A percentile compares a stretch with the other conserved stretches of the same genome.
phyloP scores from a whole-genome alignment of 441 rosid species.

The Aleurites moluccanus region DNA sequence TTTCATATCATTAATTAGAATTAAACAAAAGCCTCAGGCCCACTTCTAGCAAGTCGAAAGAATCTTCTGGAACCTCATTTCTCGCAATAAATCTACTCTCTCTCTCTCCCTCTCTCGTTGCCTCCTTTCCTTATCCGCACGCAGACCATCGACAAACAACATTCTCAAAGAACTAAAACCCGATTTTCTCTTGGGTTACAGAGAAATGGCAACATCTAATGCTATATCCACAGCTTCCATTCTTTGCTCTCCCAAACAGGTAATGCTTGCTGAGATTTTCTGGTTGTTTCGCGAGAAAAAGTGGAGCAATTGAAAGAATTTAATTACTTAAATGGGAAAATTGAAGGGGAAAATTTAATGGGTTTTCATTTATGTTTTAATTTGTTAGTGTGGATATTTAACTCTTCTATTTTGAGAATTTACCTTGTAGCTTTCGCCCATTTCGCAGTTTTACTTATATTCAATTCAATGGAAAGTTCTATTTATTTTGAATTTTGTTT shows the following conservation, averaged over 20 bases:
- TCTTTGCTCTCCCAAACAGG: conserved; percentile 78
- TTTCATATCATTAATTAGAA: too few relatives aligned
- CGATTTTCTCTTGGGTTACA: neutral
- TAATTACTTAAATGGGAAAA: neutral
- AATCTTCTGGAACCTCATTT: conserved; percentile 67
- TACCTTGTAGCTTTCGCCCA: neutral
- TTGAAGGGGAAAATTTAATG: neutral
- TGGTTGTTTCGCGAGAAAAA: neutral
- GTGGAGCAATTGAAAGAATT: neutral
- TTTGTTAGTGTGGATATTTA: neutral
- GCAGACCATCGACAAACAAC: neutral
- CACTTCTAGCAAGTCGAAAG: conserved; percentile 38
- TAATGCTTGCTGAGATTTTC: conserved; percentile 13
- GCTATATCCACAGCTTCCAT: conserved; percentile 70
- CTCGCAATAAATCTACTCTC: conserved; percentile 39
- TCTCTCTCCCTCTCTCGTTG: neutral
- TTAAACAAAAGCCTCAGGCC: too few relatives aligned
- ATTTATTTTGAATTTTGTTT: neutral
- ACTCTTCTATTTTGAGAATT: neutral
- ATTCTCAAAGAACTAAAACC: neutral
- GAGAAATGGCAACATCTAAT: conserved; percentile 76
- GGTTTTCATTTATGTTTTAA: neutral
- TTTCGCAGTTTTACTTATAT: neutral
- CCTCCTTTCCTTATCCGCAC: conserved; percentile 46
- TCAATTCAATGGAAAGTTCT: too few relatives aligned